Evolutionary conservation across 2,329 filamentous ascomycete species (phyloP).

Genomic region (Metarhizium robertsii): DNA sequence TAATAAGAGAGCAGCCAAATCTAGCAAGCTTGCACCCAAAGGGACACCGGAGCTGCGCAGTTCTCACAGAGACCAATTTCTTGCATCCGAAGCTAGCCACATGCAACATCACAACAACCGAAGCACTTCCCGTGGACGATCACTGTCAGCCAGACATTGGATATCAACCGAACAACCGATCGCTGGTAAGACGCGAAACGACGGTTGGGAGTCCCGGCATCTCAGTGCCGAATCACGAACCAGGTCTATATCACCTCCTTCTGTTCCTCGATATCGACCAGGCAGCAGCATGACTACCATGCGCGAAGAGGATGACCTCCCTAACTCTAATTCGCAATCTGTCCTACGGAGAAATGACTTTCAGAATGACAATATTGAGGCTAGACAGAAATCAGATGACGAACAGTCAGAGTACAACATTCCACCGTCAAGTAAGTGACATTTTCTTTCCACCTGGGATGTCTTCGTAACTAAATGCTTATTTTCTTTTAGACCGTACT

Average conservation of each 20-base stretch:
- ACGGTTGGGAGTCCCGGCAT: slow-evolving; percentile 2
- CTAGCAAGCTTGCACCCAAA: background rate
- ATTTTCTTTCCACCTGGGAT: background rate
- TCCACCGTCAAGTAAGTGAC: background rate
- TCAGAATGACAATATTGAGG: background rate
- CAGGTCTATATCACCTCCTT: slow-evolving; percentile 7
- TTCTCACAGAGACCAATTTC: background rate
- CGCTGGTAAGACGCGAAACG: background rate
- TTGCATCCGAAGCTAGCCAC: background rate
- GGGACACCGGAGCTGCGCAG: background rate
- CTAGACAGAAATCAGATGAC: background rate
- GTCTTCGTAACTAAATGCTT: background rate
- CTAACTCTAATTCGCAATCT: background rate
- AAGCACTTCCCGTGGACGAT: background rate
- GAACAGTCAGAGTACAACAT: slow-evolving; percentile 1
- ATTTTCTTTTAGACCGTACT: background rate
- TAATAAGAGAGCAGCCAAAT: background rate
- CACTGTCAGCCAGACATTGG: background rate
- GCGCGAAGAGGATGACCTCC: background rate
- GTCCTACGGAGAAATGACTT: background rate
- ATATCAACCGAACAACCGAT: background rate
- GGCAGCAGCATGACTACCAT: background rate
- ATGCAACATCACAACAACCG: background rate
- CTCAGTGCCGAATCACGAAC: background rate
- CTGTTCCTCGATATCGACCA: slow-evolving; percentile 7